Percentiles rank a stretch among this genome's conserved stretches.
phyloP scores from a whole-genome alignment of 306 rosid genomes.

The Castanopsis chinensis region DNA sequence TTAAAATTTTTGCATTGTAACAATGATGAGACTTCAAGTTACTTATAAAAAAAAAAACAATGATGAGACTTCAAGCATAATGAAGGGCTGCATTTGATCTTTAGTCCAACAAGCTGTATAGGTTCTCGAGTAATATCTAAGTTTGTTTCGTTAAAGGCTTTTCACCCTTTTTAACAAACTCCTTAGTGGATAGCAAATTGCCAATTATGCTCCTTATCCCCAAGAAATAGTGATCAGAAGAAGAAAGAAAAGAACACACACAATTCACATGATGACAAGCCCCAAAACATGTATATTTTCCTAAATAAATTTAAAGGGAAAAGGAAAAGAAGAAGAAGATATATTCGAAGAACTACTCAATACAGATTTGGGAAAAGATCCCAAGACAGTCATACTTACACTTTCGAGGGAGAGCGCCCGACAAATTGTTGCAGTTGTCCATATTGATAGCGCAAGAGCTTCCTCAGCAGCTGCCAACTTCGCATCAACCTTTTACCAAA shows the following conservation, averaged over 20 bases:
- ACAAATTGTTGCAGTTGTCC: conserved; percentile 86
- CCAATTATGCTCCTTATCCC: background rate
- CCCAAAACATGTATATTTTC: background rate
- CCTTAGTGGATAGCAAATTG: background rate
- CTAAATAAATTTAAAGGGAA: background rate
- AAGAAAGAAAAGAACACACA: background rate
- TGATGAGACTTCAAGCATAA: background rate
- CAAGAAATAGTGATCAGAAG: background rate
- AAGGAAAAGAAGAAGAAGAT: background rate
- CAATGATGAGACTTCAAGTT: background rate
- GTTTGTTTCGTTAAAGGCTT: background rate
- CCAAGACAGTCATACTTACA: conserved; percentile 45
- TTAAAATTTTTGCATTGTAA: background rate
- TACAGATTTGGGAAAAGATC: conserved; percentile 5
- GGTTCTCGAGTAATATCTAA: background rate
- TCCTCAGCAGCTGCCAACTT: conserved; percentile 89
- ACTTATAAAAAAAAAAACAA: too few relatives aligned
- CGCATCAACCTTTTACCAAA: conserved; percentile 42
- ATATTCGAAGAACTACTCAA: background rate
- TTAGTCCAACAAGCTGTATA: background rate
- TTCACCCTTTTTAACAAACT: background rate
- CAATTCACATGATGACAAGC: background rate
- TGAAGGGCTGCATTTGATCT: background rate
- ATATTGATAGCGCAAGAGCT: conserved; percentile 75
- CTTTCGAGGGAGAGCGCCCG: conserved; percentile 85